Evolutionary conservation across 2,329 filamentous ascomycete species (phyloP), one percentile per base, ranked within the genome.

Genomic region (Cordyceps cicadae): DNA sequence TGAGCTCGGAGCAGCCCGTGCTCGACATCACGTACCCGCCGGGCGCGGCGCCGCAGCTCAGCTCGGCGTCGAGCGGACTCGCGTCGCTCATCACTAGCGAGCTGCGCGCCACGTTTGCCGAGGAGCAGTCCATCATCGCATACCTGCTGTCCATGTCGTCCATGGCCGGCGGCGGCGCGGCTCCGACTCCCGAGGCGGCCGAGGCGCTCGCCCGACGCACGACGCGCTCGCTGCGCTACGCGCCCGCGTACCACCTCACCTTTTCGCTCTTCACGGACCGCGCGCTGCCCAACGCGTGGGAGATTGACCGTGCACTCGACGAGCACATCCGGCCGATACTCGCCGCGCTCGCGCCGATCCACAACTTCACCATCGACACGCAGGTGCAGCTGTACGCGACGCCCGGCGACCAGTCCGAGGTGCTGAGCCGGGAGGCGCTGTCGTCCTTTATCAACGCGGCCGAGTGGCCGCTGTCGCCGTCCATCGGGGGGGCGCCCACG

Each of bases 371-470:
- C 15, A 87, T 97, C 54, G 92, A 97, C 70, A 96, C 92, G 0
- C 94, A 99, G 74, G 89, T 99, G 3, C 94, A 99, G 74, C 82
- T 97, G 0, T 97, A 96, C 70, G 93, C 94, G n/a, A 76, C 79
- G 1, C 83, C 85, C 0, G 82, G 85, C n/a, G 82, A 84, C 1
- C 80, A 83, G 67, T 79, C 80, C 17, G 76, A 86, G 26, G 81
- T 88, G 0, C 77, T 99, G 41, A 86, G 84, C 67, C 92, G 91
- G 70, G 89, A 96, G 67, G 92, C 96, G 67, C 80, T 99, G 1
- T 91, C 90, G 43, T 92, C 90, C 1, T 99, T 99, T 70, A 92
- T 99, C 74, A 99, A 99, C 69, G 92, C 93, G 2, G 94, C 94
- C 2, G 94, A 99, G 75, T 99, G 94, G 94, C 94, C 94, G 0